A percentile compares a stretch with the other conserved stretches of the same genome.
These are phyloP conservation scores for Spizellomyces punctatus DNA, from an alignment of 192 early-diverging fungal genomes.

Conservation along the genomic window DNA sequence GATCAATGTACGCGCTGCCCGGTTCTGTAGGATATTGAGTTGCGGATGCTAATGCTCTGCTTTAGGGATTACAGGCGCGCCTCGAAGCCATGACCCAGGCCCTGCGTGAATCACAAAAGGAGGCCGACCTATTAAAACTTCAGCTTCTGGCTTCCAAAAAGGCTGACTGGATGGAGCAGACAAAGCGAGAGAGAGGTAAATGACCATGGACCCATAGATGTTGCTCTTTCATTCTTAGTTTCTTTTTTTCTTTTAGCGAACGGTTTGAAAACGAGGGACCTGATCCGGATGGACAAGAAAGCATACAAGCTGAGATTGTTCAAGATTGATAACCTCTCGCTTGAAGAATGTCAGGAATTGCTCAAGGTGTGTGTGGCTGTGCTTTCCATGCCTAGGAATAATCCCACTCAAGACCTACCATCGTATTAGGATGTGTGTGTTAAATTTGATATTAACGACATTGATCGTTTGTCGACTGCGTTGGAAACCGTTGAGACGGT, in stretches of 20 bases:
- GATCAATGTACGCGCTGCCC: conserved; percentile 7
- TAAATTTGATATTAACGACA: conserved; percentile 20
- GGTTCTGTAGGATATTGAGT: background rate
- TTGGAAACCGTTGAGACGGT: conserved; percentile 26
- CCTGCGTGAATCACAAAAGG: conserved; percentile 30
- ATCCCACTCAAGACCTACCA: background rate
- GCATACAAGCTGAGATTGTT: conserved; percentile 42
- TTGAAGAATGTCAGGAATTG: conserved; percentile 32
- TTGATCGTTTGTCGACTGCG: conserved; percentile 4
- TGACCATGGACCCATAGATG: background rate
- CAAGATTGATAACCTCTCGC: conserved; percentile 39
- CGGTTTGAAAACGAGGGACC: conserved; percentile 40
- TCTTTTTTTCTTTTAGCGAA: background rate
- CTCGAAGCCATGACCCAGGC: conserved; percentile 16
- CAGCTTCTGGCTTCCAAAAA: conserved; percentile 43
- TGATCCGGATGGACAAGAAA: conserved; percentile 45
- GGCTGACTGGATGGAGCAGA: conserved; percentile 33
- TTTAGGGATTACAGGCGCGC: conserved; percentile 30
- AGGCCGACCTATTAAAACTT: conserved; percentile 41
- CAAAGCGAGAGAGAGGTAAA: background rate
- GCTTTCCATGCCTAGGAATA: background rate
- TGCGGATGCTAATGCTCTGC: background rate
- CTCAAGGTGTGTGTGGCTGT: conserved; percentile 27
- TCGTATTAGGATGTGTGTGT: conserved; percentile 28
- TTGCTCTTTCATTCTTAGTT: background rate